A percentile compares a stretch with the other conserved stretches of the same genome.
Evolutionary conservation across 257 asterid species (phyloP).

Genomic region (Forsythia suspensa): DNA sequence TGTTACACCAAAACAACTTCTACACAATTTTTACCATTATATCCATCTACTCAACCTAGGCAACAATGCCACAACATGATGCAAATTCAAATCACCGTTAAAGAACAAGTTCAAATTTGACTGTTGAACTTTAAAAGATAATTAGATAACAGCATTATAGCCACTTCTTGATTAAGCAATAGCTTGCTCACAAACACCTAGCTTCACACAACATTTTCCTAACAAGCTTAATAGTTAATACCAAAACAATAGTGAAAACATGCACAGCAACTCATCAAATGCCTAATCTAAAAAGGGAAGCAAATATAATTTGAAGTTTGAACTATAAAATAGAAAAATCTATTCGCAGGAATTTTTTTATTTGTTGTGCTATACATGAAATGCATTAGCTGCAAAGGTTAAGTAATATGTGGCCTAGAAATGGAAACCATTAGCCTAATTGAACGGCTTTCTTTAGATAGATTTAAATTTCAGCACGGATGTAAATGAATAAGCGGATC

Average conservation of each 20-base stretch:
- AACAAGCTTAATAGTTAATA: conserved; percentile 5
- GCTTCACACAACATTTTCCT: conserved; percentile 9
- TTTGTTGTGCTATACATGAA: conserved; percentile 8
- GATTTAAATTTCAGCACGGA: background rate
- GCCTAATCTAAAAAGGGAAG: background rate
- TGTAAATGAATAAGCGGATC: too few relatives aligned
- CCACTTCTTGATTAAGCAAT: background rate
- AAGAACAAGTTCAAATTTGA: background rate
- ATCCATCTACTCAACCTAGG: background rate
- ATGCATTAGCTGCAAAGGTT: conserved; percentile 5
- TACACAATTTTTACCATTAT: background rate
- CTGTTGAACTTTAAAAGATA: background rate
- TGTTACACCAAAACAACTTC: background rate
- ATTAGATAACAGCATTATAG: background rate
- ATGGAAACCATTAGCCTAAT: conserved; percentile 4
- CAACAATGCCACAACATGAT: background rate
- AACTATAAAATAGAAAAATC: background rate
- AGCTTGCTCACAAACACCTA: background rate
- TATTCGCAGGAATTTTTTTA: background rate
- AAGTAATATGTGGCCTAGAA: background rate
- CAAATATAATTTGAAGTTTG: background rate
- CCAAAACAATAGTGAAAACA: background rate
- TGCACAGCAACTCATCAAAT: background rate
- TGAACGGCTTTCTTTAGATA: background rate
- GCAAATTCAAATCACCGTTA: background rate